A percentile compares a stretch with the other conserved stretches of the same genome.
Conservation (phyloP, 768 basidiomycete genomes). For the Tremella fuciformis region DNA sequence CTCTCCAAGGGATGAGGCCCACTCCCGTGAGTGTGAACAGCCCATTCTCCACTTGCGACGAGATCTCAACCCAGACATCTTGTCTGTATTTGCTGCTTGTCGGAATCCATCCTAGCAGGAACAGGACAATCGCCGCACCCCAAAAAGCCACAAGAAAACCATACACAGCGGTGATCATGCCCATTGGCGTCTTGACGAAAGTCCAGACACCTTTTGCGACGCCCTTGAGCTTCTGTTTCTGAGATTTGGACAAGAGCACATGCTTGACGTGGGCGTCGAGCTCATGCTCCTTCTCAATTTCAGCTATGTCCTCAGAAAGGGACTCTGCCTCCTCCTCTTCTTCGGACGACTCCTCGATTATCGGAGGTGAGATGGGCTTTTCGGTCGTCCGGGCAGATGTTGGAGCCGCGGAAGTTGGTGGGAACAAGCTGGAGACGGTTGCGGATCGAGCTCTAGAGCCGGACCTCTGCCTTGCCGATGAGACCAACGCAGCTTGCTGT, state of each 20-base stretch:
- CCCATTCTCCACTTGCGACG: constrained; percentile 68
- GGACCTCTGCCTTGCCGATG: neutral
- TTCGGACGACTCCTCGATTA: neutral
- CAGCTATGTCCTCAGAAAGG: constrained; percentile 17
- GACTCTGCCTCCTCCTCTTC: constrained; percentile 4
- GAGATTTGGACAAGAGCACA: constrained; percentile 57
- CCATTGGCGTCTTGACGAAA: constrained; percentile 78
- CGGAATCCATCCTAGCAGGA: constrained; percentile 67
- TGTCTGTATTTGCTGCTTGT: constrained; percentile 66
- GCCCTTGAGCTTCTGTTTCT: constrained; percentile 61
- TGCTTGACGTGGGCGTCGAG: constrained; percentile 78
- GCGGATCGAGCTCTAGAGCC: constrained; percentile 12
- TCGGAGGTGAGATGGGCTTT: neutral
- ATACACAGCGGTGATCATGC: constrained; percentile 70
- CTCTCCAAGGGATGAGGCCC: constrained; percentile 71
- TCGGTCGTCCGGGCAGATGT: constrained; percentile 22
- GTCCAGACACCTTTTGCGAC: constrained; percentile 71
- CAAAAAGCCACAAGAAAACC: constrained; percentile 79
- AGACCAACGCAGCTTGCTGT: neutral
- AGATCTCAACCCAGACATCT: constrained; percentile 66
- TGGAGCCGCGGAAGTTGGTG: constrained; percentile 8
- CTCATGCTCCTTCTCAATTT: constrained; percentile 48
- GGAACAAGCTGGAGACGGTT: constrained; percentile 15
- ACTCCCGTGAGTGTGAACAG: constrained; percentile 78
- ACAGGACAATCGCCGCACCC: constrained; percentile 72